Evolutionary conservation across 2,329 filamentous ascomycete genomes (phyloP), one percentile per base, ranked within the genome.

Genomic region (Dendrostoma leiphaemia): DNA sequence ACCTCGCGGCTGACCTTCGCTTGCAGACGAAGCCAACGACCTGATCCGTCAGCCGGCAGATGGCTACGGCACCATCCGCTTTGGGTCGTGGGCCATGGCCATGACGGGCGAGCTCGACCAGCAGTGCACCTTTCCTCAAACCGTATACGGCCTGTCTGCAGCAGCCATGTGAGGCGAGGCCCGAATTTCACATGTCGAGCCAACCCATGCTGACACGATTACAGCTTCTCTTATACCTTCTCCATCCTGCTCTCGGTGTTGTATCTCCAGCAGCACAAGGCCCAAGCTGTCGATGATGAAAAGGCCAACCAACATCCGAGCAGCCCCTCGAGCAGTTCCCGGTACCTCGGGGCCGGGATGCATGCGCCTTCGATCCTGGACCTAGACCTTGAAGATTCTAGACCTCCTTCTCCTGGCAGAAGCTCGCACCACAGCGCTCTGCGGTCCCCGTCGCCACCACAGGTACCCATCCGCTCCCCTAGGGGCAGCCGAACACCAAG

Each of bases 221-320:
- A 10, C 31, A 62, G 61, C 13, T 56, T 58, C 26, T 61, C 58
- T 4, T 61, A 60, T 19, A 56, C 55, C 23, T 49, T 61, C 35
- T 51, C 61, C 2, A 51, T 59, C 28, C 48, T 60, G 6, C 29
- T 57, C 7, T 53, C 57, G 13, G 53, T 57, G 1, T 21, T 59
- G n/a, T 53, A 53, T 19, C 35, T 59, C 13, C 56, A 56, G 34
- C 49, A 50, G 6, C 31, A 52, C 12, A 37, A 28, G 15, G 7
- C 35, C 21, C 26, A 40, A 34, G 3, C 17, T 2, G 8, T 47
- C 6, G 48, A 56, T 28, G 37, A 21, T 6, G 38, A 58, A 21
- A 56, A 58, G 45, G 17, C 32, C 1, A 19, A 13, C 15, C 32
- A 40, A 12, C n/a, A 48, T 3, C 46, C 46, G 32, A 38, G 10